phyloP scores from a whole-genome alignment of 2,329 filamentous ascomycete genomes.

The Huntiella savannae region DNA sequence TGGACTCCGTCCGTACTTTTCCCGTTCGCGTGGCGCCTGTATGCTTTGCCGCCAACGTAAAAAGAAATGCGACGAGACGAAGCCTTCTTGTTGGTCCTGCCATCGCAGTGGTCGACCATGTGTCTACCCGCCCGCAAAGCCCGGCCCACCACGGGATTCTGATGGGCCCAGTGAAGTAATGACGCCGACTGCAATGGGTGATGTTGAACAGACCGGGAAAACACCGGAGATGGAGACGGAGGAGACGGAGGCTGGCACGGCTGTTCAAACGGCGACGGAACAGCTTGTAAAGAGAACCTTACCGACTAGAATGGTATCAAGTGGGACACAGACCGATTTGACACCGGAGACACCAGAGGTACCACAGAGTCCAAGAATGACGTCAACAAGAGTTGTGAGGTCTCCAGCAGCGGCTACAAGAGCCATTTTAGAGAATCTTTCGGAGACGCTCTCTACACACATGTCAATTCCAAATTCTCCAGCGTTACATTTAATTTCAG shows the following conservation, averaged over 20 bases:
- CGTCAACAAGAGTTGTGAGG: neutral
- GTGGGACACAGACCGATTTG: slow-evolving; percentile 7
- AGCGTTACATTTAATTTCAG: neutral
- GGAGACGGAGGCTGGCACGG: neutral
- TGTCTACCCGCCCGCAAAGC: slow-evolving; percentile 7
- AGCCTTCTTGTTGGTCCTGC: slow-evolving; percentile 14
- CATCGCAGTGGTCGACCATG: slow-evolving; percentile 9
- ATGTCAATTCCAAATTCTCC: slow-evolving; percentile 6
- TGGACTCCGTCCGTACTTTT: slow-evolving; percentile 10
- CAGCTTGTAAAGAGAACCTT: neutral
- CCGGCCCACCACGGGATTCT: neutral
- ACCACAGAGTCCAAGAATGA: neutral
- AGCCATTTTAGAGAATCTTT: neutral
- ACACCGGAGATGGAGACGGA: neutral
- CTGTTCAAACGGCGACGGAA: neutral
- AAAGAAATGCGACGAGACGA: slow-evolving; percentile 19
- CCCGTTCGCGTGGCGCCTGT: slow-evolving; percentile 14
- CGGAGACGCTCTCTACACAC: neutral
- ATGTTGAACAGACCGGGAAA: neutral
- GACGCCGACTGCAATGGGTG: too few species aligned
- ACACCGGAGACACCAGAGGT: neutral
- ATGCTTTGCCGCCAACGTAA: slow-evolving; percentile 18
- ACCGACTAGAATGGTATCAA: slow-evolving; percentile 3
- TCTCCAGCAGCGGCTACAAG: neutral
- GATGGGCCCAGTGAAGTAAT: neutral